Percentiles rank a stretch among this genome's conserved stretches.
Conservation (phyloP, 2,329 filamentous ascomycete genomes). For the Alternaria triticina region DNA sequence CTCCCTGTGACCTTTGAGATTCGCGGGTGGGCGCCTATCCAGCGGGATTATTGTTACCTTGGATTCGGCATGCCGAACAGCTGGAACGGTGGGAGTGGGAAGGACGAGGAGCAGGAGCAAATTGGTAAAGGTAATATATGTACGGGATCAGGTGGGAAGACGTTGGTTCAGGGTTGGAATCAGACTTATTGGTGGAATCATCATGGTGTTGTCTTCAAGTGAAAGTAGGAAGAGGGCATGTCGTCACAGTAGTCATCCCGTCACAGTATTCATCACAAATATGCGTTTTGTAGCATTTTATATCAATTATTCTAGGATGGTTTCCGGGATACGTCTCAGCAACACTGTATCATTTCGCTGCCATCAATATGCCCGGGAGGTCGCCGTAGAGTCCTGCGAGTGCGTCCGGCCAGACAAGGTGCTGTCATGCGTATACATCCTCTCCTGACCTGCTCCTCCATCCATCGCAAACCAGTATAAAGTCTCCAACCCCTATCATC, state of each 20-base stretch:
- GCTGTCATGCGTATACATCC: not conserved
- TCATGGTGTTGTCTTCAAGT: not conserved
- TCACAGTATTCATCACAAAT: too few species aligned
- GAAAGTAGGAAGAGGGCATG: not conserved
- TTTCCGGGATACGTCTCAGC: not conserved
- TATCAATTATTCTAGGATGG: not conserved
- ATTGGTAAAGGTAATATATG: not conserved
- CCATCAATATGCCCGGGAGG: not conserved
- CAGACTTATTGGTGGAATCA: not conserved
- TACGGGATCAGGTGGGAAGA: not conserved
- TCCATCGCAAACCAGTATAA: not conserved
- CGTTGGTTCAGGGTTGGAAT: not conserved
- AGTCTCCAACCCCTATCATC: not conserved
- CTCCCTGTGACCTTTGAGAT: not conserved
- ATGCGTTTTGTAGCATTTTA: not conserved
- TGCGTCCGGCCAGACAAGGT: fast-evolving
- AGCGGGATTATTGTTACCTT: not conserved
- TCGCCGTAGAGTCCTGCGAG: not conserved
- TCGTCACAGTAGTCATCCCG: too few species aligned
- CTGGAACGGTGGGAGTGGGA: not conserved
- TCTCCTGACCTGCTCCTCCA: not conserved
- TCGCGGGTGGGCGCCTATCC: not conserved
- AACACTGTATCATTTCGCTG: not conserved
- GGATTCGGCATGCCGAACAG: not conserved
- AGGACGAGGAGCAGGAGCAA: not conserved